A percentile compares a stretch with the other conserved stretches of the same genome.
Conservation (phyloP, 305 asterid genomes). For the Rubia occidens region DNA sequence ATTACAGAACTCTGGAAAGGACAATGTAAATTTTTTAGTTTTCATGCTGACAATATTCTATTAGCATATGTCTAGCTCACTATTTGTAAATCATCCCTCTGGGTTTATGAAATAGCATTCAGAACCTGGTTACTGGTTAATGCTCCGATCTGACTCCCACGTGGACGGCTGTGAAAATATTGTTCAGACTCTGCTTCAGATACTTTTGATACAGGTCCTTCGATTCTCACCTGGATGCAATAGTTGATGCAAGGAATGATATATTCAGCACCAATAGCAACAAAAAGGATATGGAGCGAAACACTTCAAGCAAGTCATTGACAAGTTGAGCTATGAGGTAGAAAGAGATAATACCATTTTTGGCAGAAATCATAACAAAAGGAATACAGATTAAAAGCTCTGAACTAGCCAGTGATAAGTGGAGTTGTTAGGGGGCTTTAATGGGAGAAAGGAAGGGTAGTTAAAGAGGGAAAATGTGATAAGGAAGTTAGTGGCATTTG, state of each 20-base stretch:
- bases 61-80: constrained; percentile 11
- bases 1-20: constrained; percentile 59
- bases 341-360: no score
- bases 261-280: not conserved
- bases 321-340: no score
- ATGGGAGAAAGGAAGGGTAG: no score
- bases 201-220: constrained; percentile 79
- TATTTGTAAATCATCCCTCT: constrained; percentile 1
- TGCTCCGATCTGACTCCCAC: constrained; percentile 95
- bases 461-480: no score
- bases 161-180: constrained; percentile 93
- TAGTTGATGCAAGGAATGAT: constrained; percentile 7
- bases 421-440: no score
- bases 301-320: no score
- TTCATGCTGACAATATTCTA: constrained; percentile 12
- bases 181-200: constrained; percentile 78
- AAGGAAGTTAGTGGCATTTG: no score
- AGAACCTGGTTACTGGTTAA: constrained; percentile 83
- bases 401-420: no score
- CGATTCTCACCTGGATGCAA: constrained; percentile 70
- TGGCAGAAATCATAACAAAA: no score
- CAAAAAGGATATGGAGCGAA: no score
- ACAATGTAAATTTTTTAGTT: constrained; percentile 1
- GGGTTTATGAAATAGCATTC: constrained; percentile 10
- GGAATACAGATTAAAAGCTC: no score